Evolutionary conservation across 179 eudicot genomes (phyloP).

Genomic region (Amaranthus tricolor): DNA sequence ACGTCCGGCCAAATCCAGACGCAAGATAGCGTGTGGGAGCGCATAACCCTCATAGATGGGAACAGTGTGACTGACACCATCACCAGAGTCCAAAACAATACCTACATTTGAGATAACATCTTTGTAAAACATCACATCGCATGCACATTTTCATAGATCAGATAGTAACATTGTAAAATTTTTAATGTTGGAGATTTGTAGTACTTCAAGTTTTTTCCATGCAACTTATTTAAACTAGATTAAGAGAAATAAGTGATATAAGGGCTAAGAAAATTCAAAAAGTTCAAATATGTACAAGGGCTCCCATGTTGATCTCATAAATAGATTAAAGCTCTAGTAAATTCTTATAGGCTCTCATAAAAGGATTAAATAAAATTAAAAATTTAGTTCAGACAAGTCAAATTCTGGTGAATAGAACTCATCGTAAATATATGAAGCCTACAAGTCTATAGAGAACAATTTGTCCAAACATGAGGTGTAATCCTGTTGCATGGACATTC

Average conservation of each 20-base stretch:
- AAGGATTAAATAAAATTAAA: too few relatives aligned
- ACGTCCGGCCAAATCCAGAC: constrained; percentile 57
- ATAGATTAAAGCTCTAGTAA: too few relatives aligned
- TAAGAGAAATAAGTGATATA: too few relatives aligned
- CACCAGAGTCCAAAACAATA: constrained; percentile 57
- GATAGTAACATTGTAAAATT: not conserved
- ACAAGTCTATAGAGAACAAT: not conserved
- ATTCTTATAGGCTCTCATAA: too few relatives aligned
- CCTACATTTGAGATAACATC: constrained; percentile 27
- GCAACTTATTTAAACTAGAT: too few relatives aligned
- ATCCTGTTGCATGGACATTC: not conserved
- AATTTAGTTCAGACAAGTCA: too few relatives aligned
- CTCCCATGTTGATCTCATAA: too few relatives aligned
- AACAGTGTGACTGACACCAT: constrained; percentile 65
- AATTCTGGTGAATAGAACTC: too few relatives aligned
- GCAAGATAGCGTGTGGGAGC: constrained; percentile 55
- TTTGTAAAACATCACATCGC: constrained; percentile 3
- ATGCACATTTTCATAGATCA: not conserved
- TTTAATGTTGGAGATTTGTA: too few relatives aligned
- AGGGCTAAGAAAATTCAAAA: too few relatives aligned
- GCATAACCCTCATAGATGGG: constrained; percentile 62
- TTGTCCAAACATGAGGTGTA: not conserved
- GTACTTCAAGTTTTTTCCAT: too few relatives aligned
- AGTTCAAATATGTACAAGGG: too few relatives aligned
- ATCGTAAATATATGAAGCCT: not conserved